Percentiles rank a stretch among this genome's conserved stretches.
Conservation (phyloP, 768 basidiomycete genomes). For the Amyloporia xantha region DNA sequence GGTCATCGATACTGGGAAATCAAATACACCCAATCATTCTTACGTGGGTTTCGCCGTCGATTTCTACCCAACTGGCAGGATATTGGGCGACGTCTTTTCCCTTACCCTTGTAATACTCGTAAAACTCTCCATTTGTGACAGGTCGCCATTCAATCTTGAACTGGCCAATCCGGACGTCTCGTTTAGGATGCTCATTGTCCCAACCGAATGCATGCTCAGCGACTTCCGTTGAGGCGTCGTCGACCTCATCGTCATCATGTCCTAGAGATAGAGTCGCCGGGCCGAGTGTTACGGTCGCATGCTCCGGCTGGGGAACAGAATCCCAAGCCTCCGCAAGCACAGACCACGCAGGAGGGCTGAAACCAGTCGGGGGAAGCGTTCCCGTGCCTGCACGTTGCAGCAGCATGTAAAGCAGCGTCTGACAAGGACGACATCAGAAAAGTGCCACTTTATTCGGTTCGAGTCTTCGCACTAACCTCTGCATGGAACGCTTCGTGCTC, state of each 20-base stretch:
- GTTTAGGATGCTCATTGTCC: conserved; percentile 87
- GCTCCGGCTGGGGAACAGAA: conserved; percentile 34
- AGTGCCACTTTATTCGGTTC: not conserved
- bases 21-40: no score
- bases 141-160: conserved; percentile 85
- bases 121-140: conserved; percentile 85
- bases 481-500: conserved; percentile 89
- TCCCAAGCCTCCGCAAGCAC: conserved; percentile 45
- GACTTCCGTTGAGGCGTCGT: conserved; percentile 47
- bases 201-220: conserved; percentile 75
- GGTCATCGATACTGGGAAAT: no score
- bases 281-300: conserved; percentile 47
- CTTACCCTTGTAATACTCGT: conserved; percentile 46
- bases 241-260: conserved; percentile 74
- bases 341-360: conserved; percentile 67
- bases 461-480: conserved; percentile 41
- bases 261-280: conserved; percentile 61
- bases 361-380: conserved; percentile 73
- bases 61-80: conserved; percentile 71
- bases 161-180: conserved; percentile 48
- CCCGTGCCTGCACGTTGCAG: conserved; percentile 74
- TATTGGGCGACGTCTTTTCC: conserved; percentile 41
- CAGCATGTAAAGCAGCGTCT: conserved; percentile 93
- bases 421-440: not conserved
- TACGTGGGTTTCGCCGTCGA: conserved; percentile 45